A percentile compares a stretch with the other conserved stretches of the same genome.
phyloP scores from a whole-genome alignment of 257 asterid species.

The Solanum pimpinellifolium region DNA sequence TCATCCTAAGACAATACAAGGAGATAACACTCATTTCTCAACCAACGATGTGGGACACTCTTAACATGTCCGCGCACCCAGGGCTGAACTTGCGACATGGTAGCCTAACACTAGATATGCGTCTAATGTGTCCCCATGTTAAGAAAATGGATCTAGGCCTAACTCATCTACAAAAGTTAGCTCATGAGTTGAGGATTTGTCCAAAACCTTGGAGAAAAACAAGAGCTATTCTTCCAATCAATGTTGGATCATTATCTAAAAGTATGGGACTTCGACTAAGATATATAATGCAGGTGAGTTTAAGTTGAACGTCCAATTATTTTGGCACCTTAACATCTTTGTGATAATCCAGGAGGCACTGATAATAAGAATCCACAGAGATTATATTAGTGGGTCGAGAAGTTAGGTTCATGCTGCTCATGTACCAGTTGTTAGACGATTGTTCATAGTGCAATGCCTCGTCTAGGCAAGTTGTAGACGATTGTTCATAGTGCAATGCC shows the following conservation, averaged over 20 bases:
- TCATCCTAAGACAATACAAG: not conserved
- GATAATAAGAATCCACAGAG: not conserved
- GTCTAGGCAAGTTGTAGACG: not conserved
- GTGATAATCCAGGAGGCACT: not conserved
- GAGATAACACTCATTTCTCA: not conserved
- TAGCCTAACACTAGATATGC: not conserved
- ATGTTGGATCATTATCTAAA: not conserved
- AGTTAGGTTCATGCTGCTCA: not conserved
- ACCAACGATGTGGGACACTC: not conserved
- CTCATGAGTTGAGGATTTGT: not conserved
- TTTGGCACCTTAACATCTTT: not conserved
- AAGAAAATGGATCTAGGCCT: not conserved
- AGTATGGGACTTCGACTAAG: not conserved
- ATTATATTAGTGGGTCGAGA: not conserved
- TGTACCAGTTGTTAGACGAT: not conserved
- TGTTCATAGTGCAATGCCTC: not conserved
- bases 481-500: not conserved
- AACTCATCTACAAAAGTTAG: not conserved
- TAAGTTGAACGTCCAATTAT: not conserved
- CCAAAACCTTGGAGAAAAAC: not conserved
- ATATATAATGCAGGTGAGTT: not conserved
- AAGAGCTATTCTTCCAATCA: not conserved
- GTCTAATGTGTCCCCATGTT: not conserved
- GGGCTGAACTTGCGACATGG: not conserved
- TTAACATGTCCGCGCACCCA: not conserved